Evolutionary conservation across 306 rosid species (phyloP).

Genomic region (Nissolia schottii): DNA sequence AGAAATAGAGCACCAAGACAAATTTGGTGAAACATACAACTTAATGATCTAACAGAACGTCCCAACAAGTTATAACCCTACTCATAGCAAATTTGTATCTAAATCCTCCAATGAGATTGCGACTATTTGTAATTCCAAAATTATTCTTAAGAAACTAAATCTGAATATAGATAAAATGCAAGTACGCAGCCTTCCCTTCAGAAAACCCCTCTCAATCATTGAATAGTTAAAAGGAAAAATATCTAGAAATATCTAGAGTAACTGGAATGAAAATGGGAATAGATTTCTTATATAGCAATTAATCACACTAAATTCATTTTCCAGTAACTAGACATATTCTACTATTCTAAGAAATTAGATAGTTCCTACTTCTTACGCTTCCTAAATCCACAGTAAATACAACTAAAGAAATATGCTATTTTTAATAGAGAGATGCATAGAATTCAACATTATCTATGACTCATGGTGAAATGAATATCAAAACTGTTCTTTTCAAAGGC

Average conservation of each 20-base stretch:
- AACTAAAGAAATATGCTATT: neutral
- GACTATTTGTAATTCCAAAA: slow-evolving; percentile 3
- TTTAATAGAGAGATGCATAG: neutral
- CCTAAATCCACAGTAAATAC: neutral
- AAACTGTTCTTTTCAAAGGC: neutral
- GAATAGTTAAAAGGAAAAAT: neutral
- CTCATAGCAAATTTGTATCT: neutral
- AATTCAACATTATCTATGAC: neutral
- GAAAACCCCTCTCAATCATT: slow-evolving; percentile 10
- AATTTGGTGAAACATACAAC: neutral
- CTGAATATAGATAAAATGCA: neutral
- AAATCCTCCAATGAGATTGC: slow-evolving; percentile 9
- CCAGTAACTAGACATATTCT: neutral
- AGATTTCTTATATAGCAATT: neutral
- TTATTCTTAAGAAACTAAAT: neutral
- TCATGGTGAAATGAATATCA: neutral
- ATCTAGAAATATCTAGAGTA: neutral
- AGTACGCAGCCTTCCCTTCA: neutral
- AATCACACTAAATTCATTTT: slow-evolving; percentile 6
- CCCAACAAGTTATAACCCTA: slow-evolving; percentile 10
- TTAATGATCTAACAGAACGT: slow-evolving; percentile 15
- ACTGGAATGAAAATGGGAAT: neutral
- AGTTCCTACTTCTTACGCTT: slow-evolving; percentile 1
- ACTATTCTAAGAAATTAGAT: neutral
- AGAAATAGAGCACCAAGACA: neutral